Conservation (phyloP, 2,329 filamentous ascomycete genomes). For the Xylariaceae sp. region DNA sequence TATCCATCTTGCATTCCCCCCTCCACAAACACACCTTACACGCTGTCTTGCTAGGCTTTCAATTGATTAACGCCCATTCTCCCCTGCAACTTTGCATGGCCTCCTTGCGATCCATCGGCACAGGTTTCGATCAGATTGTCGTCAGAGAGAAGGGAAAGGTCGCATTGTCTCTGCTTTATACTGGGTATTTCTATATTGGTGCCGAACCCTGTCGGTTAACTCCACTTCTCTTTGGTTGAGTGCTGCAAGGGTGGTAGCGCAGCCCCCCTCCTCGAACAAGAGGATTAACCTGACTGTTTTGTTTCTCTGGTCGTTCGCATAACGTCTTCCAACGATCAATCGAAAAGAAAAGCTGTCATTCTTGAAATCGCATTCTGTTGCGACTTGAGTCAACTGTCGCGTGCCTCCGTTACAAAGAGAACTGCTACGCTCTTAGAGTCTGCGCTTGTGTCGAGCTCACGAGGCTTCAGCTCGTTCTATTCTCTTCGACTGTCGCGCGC, state of each 20-base stretch:
- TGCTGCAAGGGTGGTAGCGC: slow-evolving; percentile 28
- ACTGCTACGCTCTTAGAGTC: slow-evolving; percentile 8
- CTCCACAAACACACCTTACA: slow-evolving; percentile 10
- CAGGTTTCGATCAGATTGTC: slow-evolving; percentile 28
- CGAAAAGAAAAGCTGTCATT: slow-evolving; percentile 16
- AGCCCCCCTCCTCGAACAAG: slow-evolving; percentile 19
- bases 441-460: slow-evolving; percentile 16
- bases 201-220: slow-evolving; percentile 24
- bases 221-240: slow-evolving; percentile 37
- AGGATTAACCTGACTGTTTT: slow-evolving; percentile 22
- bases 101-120: slow-evolving; percentile 26
- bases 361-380: slow-evolving; percentile 11
- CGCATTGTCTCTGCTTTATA: slow-evolving; percentile 5
- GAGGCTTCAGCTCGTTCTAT: slow-evolving; percentile 19
- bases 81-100: slow-evolving; percentile 30
- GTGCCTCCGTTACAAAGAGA: slow-evolving; percentile 17
- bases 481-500: slow-evolving; percentile 19
- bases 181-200: slow-evolving; percentile 36
- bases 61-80: slow-evolving; percentile 12
- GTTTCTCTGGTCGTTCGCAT: slow-evolving; percentile 23
- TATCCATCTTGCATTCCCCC: background rate
- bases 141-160: slow-evolving; percentile 8
- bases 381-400: slow-evolving; percentile 7
- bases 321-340: slow-evolving; percentile 21
- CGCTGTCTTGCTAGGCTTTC: slow-evolving; percentile 10